Percentiles rank a stretch among this genome's conserved stretches.
Evolutionary conservation across 495 filamentous ascomycete species (phyloP).

Genomic region (Astrothelium macrocarpum): DNA sequence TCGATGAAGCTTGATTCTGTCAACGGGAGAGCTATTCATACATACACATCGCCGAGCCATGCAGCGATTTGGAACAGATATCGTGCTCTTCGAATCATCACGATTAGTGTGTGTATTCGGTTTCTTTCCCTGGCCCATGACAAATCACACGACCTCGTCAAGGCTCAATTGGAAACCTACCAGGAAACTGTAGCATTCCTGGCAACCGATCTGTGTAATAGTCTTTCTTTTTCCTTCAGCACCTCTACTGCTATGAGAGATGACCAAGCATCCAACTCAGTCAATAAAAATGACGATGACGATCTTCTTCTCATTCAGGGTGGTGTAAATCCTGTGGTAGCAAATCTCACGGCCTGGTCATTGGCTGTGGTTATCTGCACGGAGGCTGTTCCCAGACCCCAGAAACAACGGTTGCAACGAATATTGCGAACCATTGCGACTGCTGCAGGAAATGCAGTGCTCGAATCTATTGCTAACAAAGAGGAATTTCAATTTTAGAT

Average conservation of each 20-base stretch:
- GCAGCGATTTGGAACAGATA: constrained; percentile 27
- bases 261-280: neutral
- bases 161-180: constrained; percentile 15
- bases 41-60: constrained; percentile 21
- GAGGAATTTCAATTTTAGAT: neutral
- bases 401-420: constrained; percentile 19
- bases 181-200: constrained; percentile 18
- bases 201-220: constrained; percentile 4
- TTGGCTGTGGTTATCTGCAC: constrained; percentile 22
- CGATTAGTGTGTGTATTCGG: constrained; percentile 13
- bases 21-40: constrained; percentile 11
- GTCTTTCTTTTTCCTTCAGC: constrained; percentile 20
- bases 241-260: neutral
- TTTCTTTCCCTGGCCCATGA: neutral
- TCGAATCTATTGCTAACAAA: neutral
- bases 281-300: neutral
- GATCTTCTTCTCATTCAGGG: neutral
- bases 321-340: no score
- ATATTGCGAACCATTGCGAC: neutral
- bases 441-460: neutral
- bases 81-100: constrained; percentile 22
- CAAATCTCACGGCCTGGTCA: constrained; percentile 23
- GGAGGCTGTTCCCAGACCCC: constrained; percentile 17
- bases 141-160: neutral
- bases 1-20: neutral